Base-by-base conservation (phyloP, 2,329 filamentous ascomycete genomes). In the Penicillium psychrosexuale region DNA sequence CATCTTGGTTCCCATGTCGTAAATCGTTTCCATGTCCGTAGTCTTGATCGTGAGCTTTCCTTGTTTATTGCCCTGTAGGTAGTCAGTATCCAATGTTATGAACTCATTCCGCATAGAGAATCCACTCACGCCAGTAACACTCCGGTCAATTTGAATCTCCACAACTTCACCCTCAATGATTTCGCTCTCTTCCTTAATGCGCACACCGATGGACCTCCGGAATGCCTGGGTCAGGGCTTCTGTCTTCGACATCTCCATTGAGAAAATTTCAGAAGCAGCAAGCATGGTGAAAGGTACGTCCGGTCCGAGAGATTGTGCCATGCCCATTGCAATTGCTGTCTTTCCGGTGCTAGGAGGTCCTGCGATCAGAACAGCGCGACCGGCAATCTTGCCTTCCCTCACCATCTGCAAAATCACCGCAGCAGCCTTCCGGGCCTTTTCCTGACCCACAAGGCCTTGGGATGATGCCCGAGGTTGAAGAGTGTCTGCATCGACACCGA, bases 1-100 rank as follows among this genome's bases (percentile, higher is more conserved):
- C 94, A 99, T 97, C 78, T 97, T 97, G 64, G 89, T 93, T 62
- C 94, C 94, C 92, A 99, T 97, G 69, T 99, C 94, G 78, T 97
- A 99, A 63, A 99, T 90, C 12, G 94, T 96, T 77, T 99, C 94
- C 94, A 99, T 99, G 74, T 99, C 94, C 55, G 93, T 97, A 11
- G 94, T 99, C 79, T 99, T 99, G 79, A 99, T 96, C 19, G 94
- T 99, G 61, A 99, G 86, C 77, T 99, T 99, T 69, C 94, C 94
- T 81, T 97, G 93, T 81, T 97, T 99, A 69, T 94, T 95, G 64
- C 89, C 90, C 82, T 84, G 33, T 2, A 37, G 13, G n/a, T 4
- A 27, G 56, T 60, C 38, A 60, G 56, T 30, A 51, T 38, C n/a
- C 24, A 49, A 33, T 22, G 28, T 12, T 30, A 9, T 11, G 22